A percentile compares a stretch with the other conserved stretches of the same genome.
Conservation (phyloP, 164 flowering plant genomes). For the Dillenia turbinata region DNA sequence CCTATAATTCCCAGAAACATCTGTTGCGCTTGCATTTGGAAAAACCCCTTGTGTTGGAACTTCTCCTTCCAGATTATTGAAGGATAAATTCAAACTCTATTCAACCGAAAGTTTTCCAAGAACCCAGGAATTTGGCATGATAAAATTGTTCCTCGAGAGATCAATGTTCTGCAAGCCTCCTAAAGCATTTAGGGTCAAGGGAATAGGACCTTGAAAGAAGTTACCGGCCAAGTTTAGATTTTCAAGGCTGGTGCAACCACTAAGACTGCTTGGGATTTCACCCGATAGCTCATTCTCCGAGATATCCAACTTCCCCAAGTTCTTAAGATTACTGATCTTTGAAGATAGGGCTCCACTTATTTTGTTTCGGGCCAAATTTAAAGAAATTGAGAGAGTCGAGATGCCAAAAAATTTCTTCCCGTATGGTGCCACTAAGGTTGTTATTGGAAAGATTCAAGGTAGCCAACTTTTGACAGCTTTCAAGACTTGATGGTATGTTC, state of each 20-base stretch:
- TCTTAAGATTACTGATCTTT: neutral
- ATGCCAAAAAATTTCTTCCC: too few relatives aligned
- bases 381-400: neutral
- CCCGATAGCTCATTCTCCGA: constrained; percentile 15
- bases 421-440: neutral
- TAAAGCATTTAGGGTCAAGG: too few relatives aligned
- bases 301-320: constrained; percentile 1
- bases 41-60: constrained; percentile 13
- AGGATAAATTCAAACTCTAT: neutral
- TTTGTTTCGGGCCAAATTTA: constrained; percentile 2
- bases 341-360: constrained; percentile 2
- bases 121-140: too few relatives aligned
- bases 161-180: too few relatives aligned
- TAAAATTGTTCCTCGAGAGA: too few relatives aligned
- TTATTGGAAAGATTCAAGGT: neutral
- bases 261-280: neutral
- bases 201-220: too few relatives aligned
- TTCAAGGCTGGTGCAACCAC: too few relatives aligned
- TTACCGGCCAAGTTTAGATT: too few relatives aligned
- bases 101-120: neutral
- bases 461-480: neutral
- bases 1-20: neutral
- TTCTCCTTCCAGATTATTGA: constrained; percentile 12
- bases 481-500: too few relatives aligned
- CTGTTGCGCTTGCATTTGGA: neutral